A percentile compares a stretch with the other conserved stretches of the same genome.
These are phyloP conservation scores for Chrysosporium queenslandicum DNA, from an alignment of 2,329 filamentous ascomycete genomes.

Conservation along the genomic window DNA sequence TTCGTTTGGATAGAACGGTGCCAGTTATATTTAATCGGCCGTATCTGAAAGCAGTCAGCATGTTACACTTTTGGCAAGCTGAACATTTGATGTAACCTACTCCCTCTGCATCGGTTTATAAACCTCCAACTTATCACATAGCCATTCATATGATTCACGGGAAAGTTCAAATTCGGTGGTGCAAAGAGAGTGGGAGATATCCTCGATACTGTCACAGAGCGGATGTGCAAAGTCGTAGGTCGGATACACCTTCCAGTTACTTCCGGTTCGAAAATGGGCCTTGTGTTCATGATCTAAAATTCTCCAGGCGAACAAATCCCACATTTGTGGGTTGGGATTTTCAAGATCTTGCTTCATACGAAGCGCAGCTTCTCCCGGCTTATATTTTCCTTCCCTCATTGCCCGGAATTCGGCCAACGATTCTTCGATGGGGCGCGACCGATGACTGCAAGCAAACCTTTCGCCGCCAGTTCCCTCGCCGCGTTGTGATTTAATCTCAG, in stretches of 20 bases:
- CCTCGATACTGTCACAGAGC: conserved; percentile 83
- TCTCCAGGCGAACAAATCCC: conserved; percentile 87
- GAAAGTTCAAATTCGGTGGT: conserved; percentile 86
- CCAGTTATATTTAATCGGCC: conserved; percentile 64
- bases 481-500: conserved; percentile 76
- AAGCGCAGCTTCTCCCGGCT: conserved; percentile 69
- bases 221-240: conserved; percentile 92
- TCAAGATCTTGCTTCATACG: conserved; percentile 86
- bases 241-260: conserved; percentile 85
- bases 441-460: conserved; percentile 71
- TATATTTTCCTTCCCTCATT: conserved; percentile 88
- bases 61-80: background rate
- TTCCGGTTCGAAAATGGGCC: conserved; percentile 66
- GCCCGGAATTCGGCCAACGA: conserved; percentile 75
- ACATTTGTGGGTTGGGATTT: conserved; percentile 85
- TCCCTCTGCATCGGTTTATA: conserved; percentile 93
- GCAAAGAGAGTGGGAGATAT: conserved; percentile 83
- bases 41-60: conserved; percentile 37
- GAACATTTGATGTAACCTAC: conserved; percentile 38
- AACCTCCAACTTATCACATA: conserved; percentile 69
- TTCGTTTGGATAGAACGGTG: conserved; percentile 72
- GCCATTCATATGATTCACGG: conserved; percentile 80
- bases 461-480: conserved; percentile 60
- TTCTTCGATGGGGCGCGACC: conserved; percentile 61
- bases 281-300: conserved; percentile 45